Percentiles rank a stretch among this genome's conserved stretches.
phyloP scores from a whole-genome alignment of 2,329 filamentous ascomycete species.

The Fusarium agapanthi region DNA sequence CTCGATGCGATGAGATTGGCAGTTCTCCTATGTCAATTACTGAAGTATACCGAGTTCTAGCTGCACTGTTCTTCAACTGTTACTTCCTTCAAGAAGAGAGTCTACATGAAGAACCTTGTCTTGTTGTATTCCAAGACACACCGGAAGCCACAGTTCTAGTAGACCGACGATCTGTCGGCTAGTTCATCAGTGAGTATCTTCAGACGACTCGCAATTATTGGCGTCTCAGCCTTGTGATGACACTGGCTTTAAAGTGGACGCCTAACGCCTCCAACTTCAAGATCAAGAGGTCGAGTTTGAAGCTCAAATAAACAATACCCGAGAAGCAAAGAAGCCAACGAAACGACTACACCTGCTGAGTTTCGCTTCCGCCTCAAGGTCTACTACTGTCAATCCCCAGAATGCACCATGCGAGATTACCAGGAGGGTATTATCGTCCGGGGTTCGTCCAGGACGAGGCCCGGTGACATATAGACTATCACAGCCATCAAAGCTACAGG shows the following conservation, averaged over 20 bases:
- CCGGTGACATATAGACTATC: no score
- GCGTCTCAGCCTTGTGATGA: constrained; percentile 2
- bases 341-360: neutral
- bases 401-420: no score
- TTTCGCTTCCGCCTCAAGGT: neutral
- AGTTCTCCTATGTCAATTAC: neutral
- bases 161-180: neutral
- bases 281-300: neutral
- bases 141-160: neutral
- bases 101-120: neutral
- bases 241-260: neutral
- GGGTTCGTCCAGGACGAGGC: no score
- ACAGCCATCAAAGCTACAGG: no score
- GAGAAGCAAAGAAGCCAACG: neutral
- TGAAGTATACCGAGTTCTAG: neutral
- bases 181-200: constrained; percentile 10
- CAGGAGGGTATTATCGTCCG: no score
- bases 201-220: neutral
- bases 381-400: neutral
- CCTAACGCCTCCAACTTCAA: neutral
- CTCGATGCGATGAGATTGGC: neutral
- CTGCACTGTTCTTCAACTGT: neutral
- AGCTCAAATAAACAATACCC: neutral
- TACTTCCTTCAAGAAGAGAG: constrained; percentile 11
- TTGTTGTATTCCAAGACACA: constrained; percentile 13